Base-by-base conservation (phyloP, 1,284 basidiomycete species). In the Kalmanozyma brasiliensis region DNA sequence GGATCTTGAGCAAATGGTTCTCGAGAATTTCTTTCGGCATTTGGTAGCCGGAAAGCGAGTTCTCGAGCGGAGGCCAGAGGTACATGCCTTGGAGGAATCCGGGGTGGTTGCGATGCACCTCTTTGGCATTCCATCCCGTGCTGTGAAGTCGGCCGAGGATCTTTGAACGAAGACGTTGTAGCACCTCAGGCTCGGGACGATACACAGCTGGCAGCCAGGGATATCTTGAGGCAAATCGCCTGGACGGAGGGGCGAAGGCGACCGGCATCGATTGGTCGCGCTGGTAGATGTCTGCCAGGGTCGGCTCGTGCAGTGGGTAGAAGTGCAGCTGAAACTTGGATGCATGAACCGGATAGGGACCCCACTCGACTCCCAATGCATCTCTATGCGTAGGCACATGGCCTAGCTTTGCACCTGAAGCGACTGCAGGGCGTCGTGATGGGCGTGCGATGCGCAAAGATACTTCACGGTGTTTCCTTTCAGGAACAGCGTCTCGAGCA, bases 51-150 rank as follows among this genome's bases (percentile, higher is more conserved):
- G 10, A 23, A 8, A 11, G 10, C 22, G 20, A 14, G 20, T 9
- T 8, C 14, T n/a, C n/a, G 32, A 45, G 44, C 1, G 44, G 44
- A 4, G 44, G 44, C 33, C 11, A 45, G n/a, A 45, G 20, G 9
- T 17, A 45, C 22, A 34, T 23, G 2, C 44, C 44, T 8, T 45
- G 20, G 13, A 6, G 14, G 26, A 43, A 40, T 8, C 4, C 22
- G 4, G 26, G 26, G 5, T 20, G 19, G 19, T 20, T 11, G 7
- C 10, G 38, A 14, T 14, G 2, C 0, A 40, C n/a, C 38, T 14
- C 10, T 7, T 24, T 19, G 24, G 9, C 23, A 22, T 22, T 40
- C 38, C 38, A 40, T 20, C 20, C 30, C 11, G 19, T 16, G 0
- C 4, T 16, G 5, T 20, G 19, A 29, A 44, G 32, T 8, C 5